phyloP scores from a whole-genome alignment of 148 eudicot species.

The Simmondsia chinensis region DNA sequence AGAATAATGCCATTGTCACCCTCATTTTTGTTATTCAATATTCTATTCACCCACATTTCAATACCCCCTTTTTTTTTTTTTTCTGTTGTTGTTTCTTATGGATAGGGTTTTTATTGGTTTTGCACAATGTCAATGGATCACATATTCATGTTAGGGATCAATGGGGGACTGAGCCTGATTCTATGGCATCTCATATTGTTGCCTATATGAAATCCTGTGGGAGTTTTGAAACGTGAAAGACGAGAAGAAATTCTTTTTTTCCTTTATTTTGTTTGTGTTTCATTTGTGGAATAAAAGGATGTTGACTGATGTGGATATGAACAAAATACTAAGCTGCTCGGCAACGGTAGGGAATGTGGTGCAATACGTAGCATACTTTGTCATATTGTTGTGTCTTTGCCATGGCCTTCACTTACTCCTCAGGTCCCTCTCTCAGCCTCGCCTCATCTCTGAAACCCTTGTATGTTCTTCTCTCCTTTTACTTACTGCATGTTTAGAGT shows the following conservation, averaged over 20 bases:
- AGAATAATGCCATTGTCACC: no score
- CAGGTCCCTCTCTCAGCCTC: constrained; percentile 64
- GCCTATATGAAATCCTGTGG: not conserved
- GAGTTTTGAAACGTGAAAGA: not conserved
- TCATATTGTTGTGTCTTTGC: constrained; percentile 32
- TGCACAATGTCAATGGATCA: not conserved
- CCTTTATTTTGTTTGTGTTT: no score
- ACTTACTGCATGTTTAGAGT: no score
- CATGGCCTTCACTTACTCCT: constrained; percentile 45
- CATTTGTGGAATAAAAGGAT: not conserved
- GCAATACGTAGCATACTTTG: constrained; percentile 24
- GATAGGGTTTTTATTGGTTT: no score
- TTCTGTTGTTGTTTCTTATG: no score
- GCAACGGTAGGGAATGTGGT: constrained; percentile 21
- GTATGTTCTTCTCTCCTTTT: constrained; percentile 24
- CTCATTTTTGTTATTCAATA: no score
- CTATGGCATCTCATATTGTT: not conserved
- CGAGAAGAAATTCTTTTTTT: not conserved
- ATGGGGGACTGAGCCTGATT: not conserved
- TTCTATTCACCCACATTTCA: no score
- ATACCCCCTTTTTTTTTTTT: no score
- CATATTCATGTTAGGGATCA: not conserved
- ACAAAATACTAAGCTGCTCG: constrained; percentile 1
- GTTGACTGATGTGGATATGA: constrained; percentile 4
- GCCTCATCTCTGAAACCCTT: constrained; percentile 68